Evolutionary conservation across 345 rosid species (phyloP).

Genomic region (Populus alba): DNA sequence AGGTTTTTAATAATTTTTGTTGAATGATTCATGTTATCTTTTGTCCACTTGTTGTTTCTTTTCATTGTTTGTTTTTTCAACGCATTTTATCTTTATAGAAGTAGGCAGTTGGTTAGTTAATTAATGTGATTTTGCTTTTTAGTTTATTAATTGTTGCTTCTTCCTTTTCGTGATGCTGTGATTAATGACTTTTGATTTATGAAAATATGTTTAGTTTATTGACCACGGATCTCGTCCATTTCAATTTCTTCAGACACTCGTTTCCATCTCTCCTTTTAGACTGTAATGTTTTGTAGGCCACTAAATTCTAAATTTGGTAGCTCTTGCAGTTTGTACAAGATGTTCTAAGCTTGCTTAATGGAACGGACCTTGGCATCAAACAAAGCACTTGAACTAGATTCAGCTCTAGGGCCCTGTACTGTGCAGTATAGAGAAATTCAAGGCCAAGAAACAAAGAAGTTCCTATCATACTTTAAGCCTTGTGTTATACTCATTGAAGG

Average conservation of each 20-base stretch:
- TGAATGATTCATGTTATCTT: no score
- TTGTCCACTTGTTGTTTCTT: constrained; percentile 32
- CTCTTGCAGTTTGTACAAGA: constrained; percentile 5
- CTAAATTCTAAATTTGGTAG: not conserved
- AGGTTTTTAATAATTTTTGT: no score
- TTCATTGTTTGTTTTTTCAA: not conserved
- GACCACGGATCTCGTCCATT: not conserved
- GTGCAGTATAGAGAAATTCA: constrained; percentile 89
- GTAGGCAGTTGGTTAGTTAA: no score
- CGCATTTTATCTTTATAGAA: not conserved
- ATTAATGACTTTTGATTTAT: constrained; percentile 25
- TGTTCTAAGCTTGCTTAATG: constrained; percentile 11
- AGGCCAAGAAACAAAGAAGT: constrained; percentile 76
- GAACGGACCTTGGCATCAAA: constrained; percentile 56
- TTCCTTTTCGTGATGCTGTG: constrained; percentile 10
- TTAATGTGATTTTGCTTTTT: no score
- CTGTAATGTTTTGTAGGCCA: not conserved
- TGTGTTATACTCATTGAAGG: constrained; percentile 84
- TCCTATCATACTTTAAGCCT: constrained; percentile 80
- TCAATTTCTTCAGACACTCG: not conserved
- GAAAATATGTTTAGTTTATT: not conserved
- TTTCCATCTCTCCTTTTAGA: not conserved
- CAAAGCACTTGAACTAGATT: constrained; percentile 75
- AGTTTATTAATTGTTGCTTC: not conserved
- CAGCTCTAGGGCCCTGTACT: constrained; percentile 67